Conservation (phyloP, 306 rosid species). For the Vigna angularis region DNA sequence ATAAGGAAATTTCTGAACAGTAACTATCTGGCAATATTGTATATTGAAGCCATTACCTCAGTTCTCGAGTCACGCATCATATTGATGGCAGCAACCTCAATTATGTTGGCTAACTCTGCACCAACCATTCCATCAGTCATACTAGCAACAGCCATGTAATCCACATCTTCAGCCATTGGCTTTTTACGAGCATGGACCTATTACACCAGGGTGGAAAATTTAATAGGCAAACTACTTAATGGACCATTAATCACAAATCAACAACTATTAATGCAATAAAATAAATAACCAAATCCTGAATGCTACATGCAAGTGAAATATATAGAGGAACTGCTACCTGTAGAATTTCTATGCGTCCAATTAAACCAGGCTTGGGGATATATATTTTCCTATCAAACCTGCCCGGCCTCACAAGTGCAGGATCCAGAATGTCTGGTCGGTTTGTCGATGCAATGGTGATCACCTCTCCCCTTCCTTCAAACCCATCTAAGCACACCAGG, state of each 20-base stretch:
- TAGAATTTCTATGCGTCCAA: conserved; percentile 91
- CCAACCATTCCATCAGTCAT: conserved; percentile 99
- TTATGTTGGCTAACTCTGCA: conserved; percentile 94
- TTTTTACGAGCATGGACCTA: conserved; percentile 98
- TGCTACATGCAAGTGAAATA: conserved; percentile 17
- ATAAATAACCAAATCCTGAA: conserved; percentile 11
- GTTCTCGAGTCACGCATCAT: conserved; percentile 95
- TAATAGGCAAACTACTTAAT: conserved; percentile 18
- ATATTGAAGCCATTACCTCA: conserved; percentile 64
- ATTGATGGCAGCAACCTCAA: conserved; percentile 97
- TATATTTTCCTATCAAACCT: conserved; percentile 91
- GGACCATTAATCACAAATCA: conserved; percentile 21
- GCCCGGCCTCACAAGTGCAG: conserved; percentile 98
- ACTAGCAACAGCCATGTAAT: conserved; percentile 89
- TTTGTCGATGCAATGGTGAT: conserved; percentile 98
- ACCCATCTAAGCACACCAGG: conserved; percentile 95
- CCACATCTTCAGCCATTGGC: conserved; percentile 95
- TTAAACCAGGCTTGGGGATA: conserved; percentile 94
- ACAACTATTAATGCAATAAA: conserved; percentile 13
- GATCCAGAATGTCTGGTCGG: conserved; percentile 96
- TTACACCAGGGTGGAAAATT: conserved; percentile 30
- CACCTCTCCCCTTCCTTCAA: conserved; percentile 98
- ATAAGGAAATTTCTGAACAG: conserved; percentile 19
- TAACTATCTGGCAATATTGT: conserved; percentile 18
- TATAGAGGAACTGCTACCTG: conserved; percentile 56